These are phyloP conservation scores for Pezicula radicicola DNA, from an alignment of 2,329 filamentous ascomycete genomes.

Conservation along the genomic window DNA sequence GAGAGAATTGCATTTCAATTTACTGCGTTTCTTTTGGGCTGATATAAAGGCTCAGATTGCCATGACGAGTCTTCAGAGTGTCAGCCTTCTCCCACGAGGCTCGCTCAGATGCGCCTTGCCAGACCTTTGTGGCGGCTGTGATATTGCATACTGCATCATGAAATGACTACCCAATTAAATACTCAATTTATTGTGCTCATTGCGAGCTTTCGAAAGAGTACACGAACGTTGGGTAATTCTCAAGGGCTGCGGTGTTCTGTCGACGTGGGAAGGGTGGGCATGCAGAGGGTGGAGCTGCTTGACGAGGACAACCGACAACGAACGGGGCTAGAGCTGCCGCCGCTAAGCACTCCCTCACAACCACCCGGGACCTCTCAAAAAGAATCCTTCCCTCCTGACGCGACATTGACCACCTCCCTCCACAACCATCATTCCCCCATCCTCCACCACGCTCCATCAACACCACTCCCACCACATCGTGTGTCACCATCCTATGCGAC, in stretches of 20 bases:
- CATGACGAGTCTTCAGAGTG: no score
- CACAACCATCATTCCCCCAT: conserved; percentile 18
- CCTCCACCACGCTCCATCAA: conserved; percentile 17
- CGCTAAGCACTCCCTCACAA: no score
- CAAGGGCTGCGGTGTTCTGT: neutral
- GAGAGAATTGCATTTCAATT: no score
- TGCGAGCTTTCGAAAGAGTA: neutral
- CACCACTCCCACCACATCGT: conserved; percentile 19
- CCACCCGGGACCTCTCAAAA: no score
- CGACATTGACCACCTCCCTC: conserved; percentile 1
- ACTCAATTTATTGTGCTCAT: neutral
- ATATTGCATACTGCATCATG: neutral
- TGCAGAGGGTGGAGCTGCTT: neutral
- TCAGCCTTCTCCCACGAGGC: neutral
- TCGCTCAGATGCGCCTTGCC: neutral
- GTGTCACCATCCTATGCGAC: conserved; percentile 29
- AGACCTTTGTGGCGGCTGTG: neutral
- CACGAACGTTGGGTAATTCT: neutral
- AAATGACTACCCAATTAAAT: neutral
- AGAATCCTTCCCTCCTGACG: conserved; percentile 18
- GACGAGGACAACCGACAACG: no score
- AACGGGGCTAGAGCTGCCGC: no score
- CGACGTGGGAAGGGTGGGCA: neutral
- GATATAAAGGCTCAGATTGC: no score
- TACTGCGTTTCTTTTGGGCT: no score